phyloP scores from a whole-genome alignment of 1,139 yeast genomes.

The Geotrichum reessii region DNA sequence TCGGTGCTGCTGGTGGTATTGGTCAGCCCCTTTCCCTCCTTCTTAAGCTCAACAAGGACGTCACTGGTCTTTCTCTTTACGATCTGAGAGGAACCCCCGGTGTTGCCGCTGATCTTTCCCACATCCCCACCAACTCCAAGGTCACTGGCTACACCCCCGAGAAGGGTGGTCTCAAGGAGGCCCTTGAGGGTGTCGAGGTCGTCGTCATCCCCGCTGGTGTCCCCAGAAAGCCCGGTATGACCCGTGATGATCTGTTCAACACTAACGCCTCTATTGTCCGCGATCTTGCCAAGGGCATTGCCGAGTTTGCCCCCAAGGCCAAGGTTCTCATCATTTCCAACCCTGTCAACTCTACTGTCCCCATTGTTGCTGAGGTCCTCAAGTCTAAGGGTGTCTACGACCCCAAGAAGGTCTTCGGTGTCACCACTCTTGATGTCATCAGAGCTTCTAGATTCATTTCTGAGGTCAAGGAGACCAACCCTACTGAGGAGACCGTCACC shows the following conservation, averaged over 20 bases:
- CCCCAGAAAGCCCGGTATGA: conserved; percentile 98
- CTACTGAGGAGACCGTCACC: conserved; percentile 33
- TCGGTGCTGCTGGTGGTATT: conserved; percentile 50
- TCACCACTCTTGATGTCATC: conserved; percentile 84
- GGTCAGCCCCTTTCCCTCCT: conserved; percentile 66
- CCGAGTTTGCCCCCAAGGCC: conserved; percentile 67
- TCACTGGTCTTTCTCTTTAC: conserved; percentile 65
- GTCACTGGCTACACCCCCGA: conserved; percentile 68
- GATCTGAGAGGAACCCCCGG: conserved; percentile 91
- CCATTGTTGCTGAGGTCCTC: conserved; percentile 82
- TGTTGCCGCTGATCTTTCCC: conserved; percentile 87
- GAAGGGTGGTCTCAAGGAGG: conserved; percentile 55
- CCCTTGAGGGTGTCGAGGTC: conserved; percentile 66
- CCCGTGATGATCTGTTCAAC: conserved; percentile 90
- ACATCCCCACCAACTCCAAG: conserved; percentile 74
- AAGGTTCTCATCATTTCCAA: conserved; percentile 77
- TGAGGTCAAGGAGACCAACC: conserved; percentile 75
- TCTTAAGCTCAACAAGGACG: conserved; percentile 59
- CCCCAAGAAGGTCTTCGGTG: conserved; percentile 82
- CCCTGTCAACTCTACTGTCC: conserved; percentile 95
- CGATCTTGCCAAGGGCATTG: conserved; percentile 75
- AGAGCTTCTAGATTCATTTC: conserved; percentile 81
- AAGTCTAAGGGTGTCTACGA: conserved; percentile 69
- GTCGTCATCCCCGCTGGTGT: conserved; percentile 94
- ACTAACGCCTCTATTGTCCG: conserved; percentile 89